Evolutionary conservation across 2,329 filamentous ascomycete species (phyloP), one percentile per base, ranked within the genome.

Genomic region (Clarireedia homoeocarpa): DNA sequence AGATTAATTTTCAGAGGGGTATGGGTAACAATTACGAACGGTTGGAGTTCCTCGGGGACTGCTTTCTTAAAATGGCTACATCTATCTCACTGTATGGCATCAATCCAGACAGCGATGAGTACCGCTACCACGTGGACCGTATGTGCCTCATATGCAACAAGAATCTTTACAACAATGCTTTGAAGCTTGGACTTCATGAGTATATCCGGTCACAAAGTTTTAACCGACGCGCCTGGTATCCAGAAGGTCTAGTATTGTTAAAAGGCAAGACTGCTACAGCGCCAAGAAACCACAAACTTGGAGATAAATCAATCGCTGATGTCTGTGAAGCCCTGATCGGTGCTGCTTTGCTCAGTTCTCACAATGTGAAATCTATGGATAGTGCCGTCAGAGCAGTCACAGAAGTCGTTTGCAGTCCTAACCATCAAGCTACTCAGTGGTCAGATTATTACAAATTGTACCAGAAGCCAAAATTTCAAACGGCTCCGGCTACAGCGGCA

Each of bases 11-110:
- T 48, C 88, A 91, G 63, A 76, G 80, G 48, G 91, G 91, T 2
- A 96, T 96, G 90, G 90, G 91, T 1, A 86, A 85, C 40, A 97
- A 97, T 64, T 99, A 99, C 65, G 94, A 99, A 70, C 82, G 94
- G 12, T 78, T 97, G 0, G 94, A 99, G 66, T 95, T 96, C 58
- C 77, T 97, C 2, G 94, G 94, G 0, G 94, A 99, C 69, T 88
- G 86, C 36, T 96, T 96, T 66, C 77, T 99, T 58, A 99, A 99
- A 72, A 92, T 96, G 85, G 89, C 89, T 10, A 96, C 92, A 0
- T 92, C 91, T 0, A 91, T 99, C 53, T 85, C 91, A 0, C 76
- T 95, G 0, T 97, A 88, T 67, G 86, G 86, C 0, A 78, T 84
- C 27, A 83, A 88, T 20, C 89, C 90, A 0, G 81, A 88, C 48